Evolutionary conservation across 2,329 filamentous ascomycete genomes (phyloP), one percentile per base, ranked within the genome.

Genomic region (Fusarium agapanthi): DNA sequence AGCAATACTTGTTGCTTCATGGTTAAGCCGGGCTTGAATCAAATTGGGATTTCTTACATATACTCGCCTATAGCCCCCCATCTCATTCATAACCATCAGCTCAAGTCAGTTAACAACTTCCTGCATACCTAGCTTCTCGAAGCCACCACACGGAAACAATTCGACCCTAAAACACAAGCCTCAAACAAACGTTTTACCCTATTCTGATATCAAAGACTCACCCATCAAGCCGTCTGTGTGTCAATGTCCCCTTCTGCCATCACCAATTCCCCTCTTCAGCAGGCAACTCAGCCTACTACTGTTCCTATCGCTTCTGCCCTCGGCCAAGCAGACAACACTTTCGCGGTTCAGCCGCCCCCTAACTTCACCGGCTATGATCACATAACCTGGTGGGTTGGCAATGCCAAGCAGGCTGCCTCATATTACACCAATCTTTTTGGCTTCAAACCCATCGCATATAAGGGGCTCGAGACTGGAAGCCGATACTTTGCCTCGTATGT

Each of bases 311-410:
- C 51, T 65, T 51, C 74, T 59, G 78, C 83, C 48, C 79, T 81
- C 61, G 76, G 80, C 44, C 77, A 80, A 47, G 79, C 81, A 65
- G 88, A 88, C 77, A 85, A 85, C 76, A 65, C 57, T 47, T 88
- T 85, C 76, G 86, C 87, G 68, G 84, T 89, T 51, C 86, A 88
- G 76, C 83, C 86, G 76, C 76, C 84, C 76, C 69, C 82, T 77
- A 88, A 87, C 80, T 95, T 97, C 85, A 89, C 90, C 69, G 95
- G 94, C 79, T 98, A 97, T 81, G 94, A 97, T 83, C 93, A 97
- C 83, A 89, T 97, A 63, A 95, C 94, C 75, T 98, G 95, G 95
- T 97, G 94, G 86, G 95, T 98, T 35, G 95, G 95, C 80, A 98
- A 98, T 80, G 95, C 95, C 77, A 98, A 98, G 84, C 95, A 98